Evolutionary conservation across 768 basidiomycete species (phyloP).

Genomic region (Tricholomella constricta): DNA sequence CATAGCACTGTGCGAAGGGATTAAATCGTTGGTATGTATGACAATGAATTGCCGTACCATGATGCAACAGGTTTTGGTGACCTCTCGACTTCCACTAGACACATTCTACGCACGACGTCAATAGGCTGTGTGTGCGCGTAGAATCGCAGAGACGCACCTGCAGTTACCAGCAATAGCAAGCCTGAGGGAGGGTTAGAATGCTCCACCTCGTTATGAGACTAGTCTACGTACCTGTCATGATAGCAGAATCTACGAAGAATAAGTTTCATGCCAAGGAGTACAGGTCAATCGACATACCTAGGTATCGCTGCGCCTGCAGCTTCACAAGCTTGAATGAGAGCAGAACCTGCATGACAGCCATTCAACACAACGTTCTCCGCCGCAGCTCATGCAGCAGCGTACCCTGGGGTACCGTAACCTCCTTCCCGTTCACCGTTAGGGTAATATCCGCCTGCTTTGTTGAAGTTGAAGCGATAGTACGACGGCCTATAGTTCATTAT

Average conservation of each 20-base stretch:
- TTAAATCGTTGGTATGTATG: neutral
- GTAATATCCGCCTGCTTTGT: constrained; percentile 79
- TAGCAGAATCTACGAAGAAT: constrained; percentile 66
- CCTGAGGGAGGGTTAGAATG: constrained; percentile 36
- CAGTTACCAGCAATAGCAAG: constrained; percentile 98
- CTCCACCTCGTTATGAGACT: constrained; percentile 3
- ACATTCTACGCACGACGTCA: constrained; percentile 67
- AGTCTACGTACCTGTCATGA: constrained; percentile 67
- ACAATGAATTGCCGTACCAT: constrained; percentile 50
- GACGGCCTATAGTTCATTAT: constrained; percentile 53
- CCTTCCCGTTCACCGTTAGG: constrained; percentile 94
- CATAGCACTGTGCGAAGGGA: constrained; percentile 68
- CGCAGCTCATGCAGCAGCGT: constrained; percentile 27
- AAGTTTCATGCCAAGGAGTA: constrained; percentile 19
- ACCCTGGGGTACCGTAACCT: constrained; percentile 97
- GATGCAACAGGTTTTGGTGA: constrained; percentile 95
- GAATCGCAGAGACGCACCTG: constrained; percentile 54
- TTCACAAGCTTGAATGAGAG: constrained; percentile 96
- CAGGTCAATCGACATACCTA: constrained; percentile 45
- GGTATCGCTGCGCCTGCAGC: constrained; percentile 83
- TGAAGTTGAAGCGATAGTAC: constrained; percentile 67
- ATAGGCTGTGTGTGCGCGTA: constrained; percentile 1
- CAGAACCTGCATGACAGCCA: constrained; percentile 60
- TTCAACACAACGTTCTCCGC: neutral
- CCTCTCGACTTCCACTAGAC: constrained; percentile 95